Evolutionary conservation across 352 stramenopile species (phyloP), one percentile per base, ranked within the genome.

Genomic region (Phytophthora uliginosa): DNA sequence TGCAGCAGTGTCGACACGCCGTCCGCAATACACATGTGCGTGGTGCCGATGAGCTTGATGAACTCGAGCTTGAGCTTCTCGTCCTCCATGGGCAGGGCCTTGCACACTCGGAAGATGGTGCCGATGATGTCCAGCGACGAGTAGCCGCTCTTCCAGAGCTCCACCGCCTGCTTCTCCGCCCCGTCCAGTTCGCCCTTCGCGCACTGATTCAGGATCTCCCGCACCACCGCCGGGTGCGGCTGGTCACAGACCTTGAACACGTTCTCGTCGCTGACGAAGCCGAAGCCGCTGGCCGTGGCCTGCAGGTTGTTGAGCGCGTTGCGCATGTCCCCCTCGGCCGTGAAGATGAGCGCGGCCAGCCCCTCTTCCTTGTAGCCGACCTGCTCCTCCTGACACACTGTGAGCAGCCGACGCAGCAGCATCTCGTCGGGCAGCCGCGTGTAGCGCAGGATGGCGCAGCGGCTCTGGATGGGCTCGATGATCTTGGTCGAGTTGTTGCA

Each of bases 401-500:
- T 83, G 45, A 98, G 64, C 22, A 99, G 77, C 4, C 98, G 92
- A 64, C 94, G 82, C 48, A 99, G 84, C 18, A 99, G 90, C 87
- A 99, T 97, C 72, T 98, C 91, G 79, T 99, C 97, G 6, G 89
- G 91, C 33, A 99, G 86, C 22, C 95, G 83, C 53, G 92, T 98
- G 83, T 99, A 99, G 4, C 98, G 95, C 33, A 99, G 80, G 73
- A 99, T 99, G 48, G 98, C 98, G 59, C 98, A 99, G 59, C 98
- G 94, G 73, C 86, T 98, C 92, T 99, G 88, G 76, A 99, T 99
- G 31, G 98, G 97, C 81, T 99, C 98, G 77, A 99, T 99, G 74
- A 99, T 99, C 88, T 99, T 99, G 28, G 96, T 99, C 24, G 91
- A 99, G 55, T 98, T 95, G 84, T 99, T 99, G 84, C 98, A 99